Conservation (phyloP, 1,284 basidiomycete genomes). For the Meripilus lineatus region DNA sequence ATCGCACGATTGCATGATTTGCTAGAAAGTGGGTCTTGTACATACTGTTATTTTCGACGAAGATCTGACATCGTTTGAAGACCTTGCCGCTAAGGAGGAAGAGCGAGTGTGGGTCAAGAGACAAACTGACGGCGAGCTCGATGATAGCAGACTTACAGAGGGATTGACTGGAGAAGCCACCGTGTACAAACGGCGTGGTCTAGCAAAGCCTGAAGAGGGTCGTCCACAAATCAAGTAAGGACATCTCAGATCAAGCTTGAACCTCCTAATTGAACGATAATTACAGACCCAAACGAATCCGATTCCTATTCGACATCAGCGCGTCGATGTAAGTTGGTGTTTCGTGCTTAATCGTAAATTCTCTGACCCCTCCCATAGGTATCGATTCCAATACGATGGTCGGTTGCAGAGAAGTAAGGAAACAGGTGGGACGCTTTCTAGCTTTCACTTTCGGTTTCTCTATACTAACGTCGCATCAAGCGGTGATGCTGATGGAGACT, state of each 20-base stretch:
- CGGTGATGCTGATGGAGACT: constrained; percentile 68
- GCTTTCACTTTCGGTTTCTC: background rate
- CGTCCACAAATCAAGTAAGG: constrained; percentile 61
- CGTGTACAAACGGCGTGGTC: constrained; percentile 63
- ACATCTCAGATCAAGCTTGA: background rate
- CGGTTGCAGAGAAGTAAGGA: constrained; percentile 58
- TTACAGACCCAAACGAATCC: constrained; percentile 55
- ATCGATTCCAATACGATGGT: constrained; percentile 68
- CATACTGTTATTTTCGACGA: background rate
- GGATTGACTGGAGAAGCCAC: constrained; percentile 62
- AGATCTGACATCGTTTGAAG: constrained; percentile 25
- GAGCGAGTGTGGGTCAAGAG: constrained; percentile 66
- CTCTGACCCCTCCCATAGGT: constrained; percentile 32
- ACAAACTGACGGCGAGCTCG: constrained; percentile 64
- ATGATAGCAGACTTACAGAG: constrained; percentile 61
- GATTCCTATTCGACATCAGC: constrained; percentile 66
- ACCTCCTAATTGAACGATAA: constrained; percentile 1
- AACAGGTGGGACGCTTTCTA: constrained; percentile 38
- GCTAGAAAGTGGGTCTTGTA: constrained; percentile 45
- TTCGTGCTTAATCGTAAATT: background rate
- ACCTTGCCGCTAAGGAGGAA: constrained; percentile 61
- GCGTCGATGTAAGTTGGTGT: constrained; percentile 51
- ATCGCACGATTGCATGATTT: constrained; percentile 53
- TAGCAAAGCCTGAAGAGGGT: constrained; percentile 63
- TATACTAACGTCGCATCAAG: constrained; percentile 24